phyloP scores from a whole-genome alignment of 257 asterid species.

The Nyctanthes arbortristis region DNA sequence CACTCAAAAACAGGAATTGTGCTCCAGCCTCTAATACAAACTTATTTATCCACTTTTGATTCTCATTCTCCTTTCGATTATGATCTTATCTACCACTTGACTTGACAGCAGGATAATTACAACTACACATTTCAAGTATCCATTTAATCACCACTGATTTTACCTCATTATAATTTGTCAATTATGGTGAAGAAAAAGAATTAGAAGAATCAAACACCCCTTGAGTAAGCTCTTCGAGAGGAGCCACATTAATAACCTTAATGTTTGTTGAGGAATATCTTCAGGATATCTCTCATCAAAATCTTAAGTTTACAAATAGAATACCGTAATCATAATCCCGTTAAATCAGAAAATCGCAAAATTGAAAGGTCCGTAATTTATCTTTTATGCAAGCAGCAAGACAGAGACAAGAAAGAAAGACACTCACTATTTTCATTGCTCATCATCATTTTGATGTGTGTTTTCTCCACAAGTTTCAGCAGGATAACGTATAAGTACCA shows the following conservation, averaged over 20 bases:
- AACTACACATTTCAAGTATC: too few relatives aligned
- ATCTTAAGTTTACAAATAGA: constrained; percentile 4
- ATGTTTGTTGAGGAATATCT: background rate
- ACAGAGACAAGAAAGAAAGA: constrained; percentile 16
- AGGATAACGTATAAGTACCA: constrained; percentile 87
- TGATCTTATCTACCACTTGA: too few relatives aligned
- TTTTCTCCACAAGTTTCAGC: constrained; percentile 95
- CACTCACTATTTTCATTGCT: constrained; percentile 71
- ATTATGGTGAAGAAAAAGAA: too few relatives aligned
- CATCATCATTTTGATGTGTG: constrained; percentile 69
- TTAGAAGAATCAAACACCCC: too few relatives aligned
- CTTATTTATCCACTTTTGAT: too few relatives aligned
- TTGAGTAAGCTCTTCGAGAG: background rate
- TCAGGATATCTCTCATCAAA: background rate
- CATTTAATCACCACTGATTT: too few relatives aligned
- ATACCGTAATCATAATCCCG: constrained; percentile 12
- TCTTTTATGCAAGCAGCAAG: constrained; percentile 23
- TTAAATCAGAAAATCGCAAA: constrained; percentile 12
- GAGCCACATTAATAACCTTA: background rate
- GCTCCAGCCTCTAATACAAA: too few relatives aligned
- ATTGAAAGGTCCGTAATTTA: background rate
- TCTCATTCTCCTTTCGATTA: too few relatives aligned
- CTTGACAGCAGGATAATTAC: too few relatives aligned
- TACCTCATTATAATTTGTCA: too few relatives aligned
- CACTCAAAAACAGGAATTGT: too few relatives aligned